A percentile compares a stretch with the other conserved stretches of the same genome.
phyloP scores from a whole-genome alignment of 371 early-diverging fungal genomes.

The Cokeromyces recurvatus region DNA sequence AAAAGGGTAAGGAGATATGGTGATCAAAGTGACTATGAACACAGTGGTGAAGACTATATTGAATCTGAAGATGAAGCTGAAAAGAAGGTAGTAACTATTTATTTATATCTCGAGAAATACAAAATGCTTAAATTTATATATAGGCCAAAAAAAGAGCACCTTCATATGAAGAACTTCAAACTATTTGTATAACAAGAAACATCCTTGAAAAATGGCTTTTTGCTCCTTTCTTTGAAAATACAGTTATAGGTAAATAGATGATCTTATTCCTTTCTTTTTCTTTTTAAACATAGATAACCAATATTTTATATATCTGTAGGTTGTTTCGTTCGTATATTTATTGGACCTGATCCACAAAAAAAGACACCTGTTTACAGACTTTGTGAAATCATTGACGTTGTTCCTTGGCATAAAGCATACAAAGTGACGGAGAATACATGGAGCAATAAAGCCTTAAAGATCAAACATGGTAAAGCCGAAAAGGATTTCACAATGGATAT shows the following conservation, averaged over 20 bases:
- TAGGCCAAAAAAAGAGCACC: conserved; percentile 46
- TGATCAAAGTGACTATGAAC: conserved; percentile 34
- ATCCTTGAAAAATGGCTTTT: conserved; percentile 72
- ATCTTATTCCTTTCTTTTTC: too few species aligned
- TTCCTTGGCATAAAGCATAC: conserved; percentile 61
- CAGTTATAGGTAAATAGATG: conserved; percentile 57
- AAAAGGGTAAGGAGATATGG: conserved; percentile 29
- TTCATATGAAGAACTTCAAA: conserved; percentile 57
- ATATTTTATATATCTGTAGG: conserved; percentile 7
- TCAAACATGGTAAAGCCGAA: conserved; percentile 66
- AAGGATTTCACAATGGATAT: conserved; percentile 70
- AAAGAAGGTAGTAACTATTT: conserved; percentile 12
- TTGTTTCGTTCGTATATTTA: conserved; percentile 61
- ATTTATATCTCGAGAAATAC: too few species aligned
- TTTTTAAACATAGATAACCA: too few species aligned
- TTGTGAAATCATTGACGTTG: conserved; percentile 59
- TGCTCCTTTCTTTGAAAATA: conserved; percentile 65
- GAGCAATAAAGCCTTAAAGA: conserved; percentile 57
- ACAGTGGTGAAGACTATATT: conserved; percentile 28
- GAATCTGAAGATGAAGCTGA: conserved; percentile 22
- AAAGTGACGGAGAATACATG: conserved; percentile 45
- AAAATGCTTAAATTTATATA: too few species aligned
- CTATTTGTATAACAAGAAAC: conserved; percentile 54
- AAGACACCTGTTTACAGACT: conserved; percentile 52
- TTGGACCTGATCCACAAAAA: conserved; percentile 53